Base-by-base conservation (phyloP, 2,329 filamentous ascomycete species). In the Cercospora berteroae region DNA sequence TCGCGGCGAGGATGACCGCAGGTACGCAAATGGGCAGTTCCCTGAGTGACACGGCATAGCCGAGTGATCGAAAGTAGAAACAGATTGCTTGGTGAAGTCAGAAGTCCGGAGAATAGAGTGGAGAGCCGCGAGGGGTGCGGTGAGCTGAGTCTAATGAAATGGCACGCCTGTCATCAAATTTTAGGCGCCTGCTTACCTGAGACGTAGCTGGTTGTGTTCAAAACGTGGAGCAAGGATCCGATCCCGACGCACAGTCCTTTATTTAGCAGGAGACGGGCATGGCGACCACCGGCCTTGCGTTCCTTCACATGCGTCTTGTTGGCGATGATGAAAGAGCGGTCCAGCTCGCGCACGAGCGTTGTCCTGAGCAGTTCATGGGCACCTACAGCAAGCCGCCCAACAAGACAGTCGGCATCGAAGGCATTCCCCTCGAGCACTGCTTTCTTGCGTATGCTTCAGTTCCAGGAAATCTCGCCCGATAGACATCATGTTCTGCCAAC, bases 1-100 rank as follows among this genome's bases (percentile, higher is more conserved):
- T 31, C 18, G 61, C 48, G 50, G 61, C 31, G 55, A 65, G 48
- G 29, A 56, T 55, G 39, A 50, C 39, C 56, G 56, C 56, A 52
- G 63, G 57, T 27, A 25, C 39, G 56, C 33, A 55, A 60, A 60
- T 65, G 56, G 57, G 63, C 27, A n/a, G 29, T 36, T 52, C 33
- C 56, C 23, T 39, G 55, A 16, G 63, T 60, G 63, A 20, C 42
- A 60, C 63, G 20, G 44, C 63, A 65, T 65, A 60, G 42, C 42
- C 39, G 63, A 60, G 42, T 25, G 56, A 50, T 58, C 52, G 61
- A 58, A 64, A 64, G 61, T 64, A 64, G 61, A 64, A 64, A 56
- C 50, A 48, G 12, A 42, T 58, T 57, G 61, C 48, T 29, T 61
- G 50, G 50, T 57, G 50, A 58, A 64, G 52, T 57, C 52, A n/a